Evolutionary conservation across 148 eudicot species (phyloP).

Genomic region (Polygonum aviculare): DNA sequence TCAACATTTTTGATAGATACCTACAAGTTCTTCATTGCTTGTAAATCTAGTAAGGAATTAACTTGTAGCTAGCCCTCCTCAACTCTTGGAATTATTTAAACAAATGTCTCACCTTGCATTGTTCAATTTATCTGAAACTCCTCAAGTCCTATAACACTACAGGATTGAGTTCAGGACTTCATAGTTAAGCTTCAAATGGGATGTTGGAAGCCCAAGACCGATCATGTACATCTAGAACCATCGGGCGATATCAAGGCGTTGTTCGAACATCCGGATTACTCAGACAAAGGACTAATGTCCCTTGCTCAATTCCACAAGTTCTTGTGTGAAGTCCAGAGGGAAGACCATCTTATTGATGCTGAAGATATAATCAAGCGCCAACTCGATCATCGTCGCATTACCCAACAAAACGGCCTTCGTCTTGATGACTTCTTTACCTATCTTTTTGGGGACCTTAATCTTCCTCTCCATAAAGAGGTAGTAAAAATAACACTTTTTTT

Average conservation of each 20-base stretch:
- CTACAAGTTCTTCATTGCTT: background rate
- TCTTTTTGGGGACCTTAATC: conserved; percentile 45
- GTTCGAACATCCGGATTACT: conserved; percentile 23
- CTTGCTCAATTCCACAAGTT: conserved; percentile 26
- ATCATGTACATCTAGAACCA: conserved; percentile 14
- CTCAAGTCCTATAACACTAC: background rate
- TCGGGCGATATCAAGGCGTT: conserved; percentile 32
- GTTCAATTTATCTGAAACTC: background rate
- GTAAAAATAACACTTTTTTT: conserved; percentile 1
- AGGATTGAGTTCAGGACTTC: background rate
- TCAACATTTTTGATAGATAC: background rate
- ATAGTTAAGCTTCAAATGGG: background rate
- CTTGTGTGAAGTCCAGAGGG: conserved; percentile 34
- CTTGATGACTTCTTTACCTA: conserved; percentile 42
- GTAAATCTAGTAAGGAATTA: background rate
- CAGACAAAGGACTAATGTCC: conserved; percentile 41
- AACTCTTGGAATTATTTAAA: background rate
- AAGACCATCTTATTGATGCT: conserved; percentile 13
- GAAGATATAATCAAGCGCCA: conserved; percentile 23
- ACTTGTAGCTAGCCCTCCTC: background rate
- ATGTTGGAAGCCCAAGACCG: background rate
- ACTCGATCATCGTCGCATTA: conserved; percentile 27
- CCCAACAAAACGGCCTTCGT: conserved; percentile 35
- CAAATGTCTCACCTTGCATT: background rate
- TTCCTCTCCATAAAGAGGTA: conserved; percentile 26